Conservation (phyloP, 2,329 filamentous ascomycete species). For the Aspergillus phoenicis region DNA sequence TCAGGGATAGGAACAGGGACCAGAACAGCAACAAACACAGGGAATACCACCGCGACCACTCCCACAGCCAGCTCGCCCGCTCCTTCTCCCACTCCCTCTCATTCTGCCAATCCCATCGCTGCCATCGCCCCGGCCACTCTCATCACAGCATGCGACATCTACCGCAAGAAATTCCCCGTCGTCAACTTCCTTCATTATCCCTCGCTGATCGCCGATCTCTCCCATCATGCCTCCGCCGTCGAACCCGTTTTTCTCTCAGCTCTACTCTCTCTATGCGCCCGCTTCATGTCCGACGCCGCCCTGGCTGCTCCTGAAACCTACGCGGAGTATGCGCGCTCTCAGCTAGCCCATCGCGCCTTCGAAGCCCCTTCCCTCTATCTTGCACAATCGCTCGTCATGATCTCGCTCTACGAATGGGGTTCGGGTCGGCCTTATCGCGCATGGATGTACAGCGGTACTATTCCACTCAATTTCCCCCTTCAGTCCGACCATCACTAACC, state of each 20-base stretch:
- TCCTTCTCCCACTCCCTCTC: neutral
- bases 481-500: slow-evolving; percentile 9
- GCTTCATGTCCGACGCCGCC: slow-evolving; percentile 32
- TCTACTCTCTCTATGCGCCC: slow-evolving; percentile 37
- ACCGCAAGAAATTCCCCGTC: slow-evolving; percentile 41
- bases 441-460: slow-evolving; percentile 43
- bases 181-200: slow-evolving; percentile 43
- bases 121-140: slow-evolving; percentile 31
- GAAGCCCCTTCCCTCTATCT: slow-evolving; percentile 39
- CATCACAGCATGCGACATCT: slow-evolving; percentile 39
- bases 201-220: slow-evolving; percentile 38
- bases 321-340: slow-evolving; percentile 35
- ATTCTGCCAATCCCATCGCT: slow-evolving; percentile 24
- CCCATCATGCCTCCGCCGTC: slow-evolving; percentile 31
- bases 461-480: too few relatives aligned
- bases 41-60: too few relatives aligned
- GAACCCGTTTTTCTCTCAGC: slow-evolving; percentile 40
- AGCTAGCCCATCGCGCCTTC: slow-evolving; percentile 36
- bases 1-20: too few relatives aligned
- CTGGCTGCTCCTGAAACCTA: slow-evolving; percentile 34
- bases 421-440: slow-evolving; percentile 40
- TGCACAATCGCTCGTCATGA: slow-evolving; percentile 41
- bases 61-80: neutral
- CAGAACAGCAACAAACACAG: too few relatives aligned
- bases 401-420: slow-evolving; percentile 42